phyloP scores from a whole-genome alignment of 1,139 yeast species.

The Geotrichum klebahnii region DNA sequence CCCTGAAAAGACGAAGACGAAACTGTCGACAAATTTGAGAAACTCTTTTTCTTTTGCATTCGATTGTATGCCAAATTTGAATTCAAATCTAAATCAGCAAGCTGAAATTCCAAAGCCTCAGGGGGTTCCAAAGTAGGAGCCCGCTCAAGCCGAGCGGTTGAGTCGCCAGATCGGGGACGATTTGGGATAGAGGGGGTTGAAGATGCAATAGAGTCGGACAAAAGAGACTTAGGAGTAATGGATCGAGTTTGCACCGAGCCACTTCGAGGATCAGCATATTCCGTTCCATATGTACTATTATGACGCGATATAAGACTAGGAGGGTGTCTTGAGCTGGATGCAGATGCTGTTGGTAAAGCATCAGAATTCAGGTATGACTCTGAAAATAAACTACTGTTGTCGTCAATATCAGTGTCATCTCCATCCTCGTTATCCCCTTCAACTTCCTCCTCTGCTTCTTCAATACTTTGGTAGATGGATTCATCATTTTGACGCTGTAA shows the following conservation, averaged over 20 bases:
- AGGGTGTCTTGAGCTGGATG: not conserved
- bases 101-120: slow-evolving; percentile 18
- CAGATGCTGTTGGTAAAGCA: slow-evolving; percentile 17
- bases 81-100: slow-evolving; percentile 30
- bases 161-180: not conserved
- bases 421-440: slow-evolving; percentile 19
- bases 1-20: slow-evolving; percentile 15
- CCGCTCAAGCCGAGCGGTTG: slow-evolving; percentile 2
- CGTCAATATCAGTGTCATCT: slow-evolving; percentile 23
- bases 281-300: slow-evolving; percentile 5
- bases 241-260: slow-evolving; percentile 3
- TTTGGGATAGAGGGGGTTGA: not conserved
- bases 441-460: slow-evolving; percentile 17
- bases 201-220: slow-evolving; percentile 12
- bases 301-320: slow-evolving; percentile 1
- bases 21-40: slow-evolving; percentile 14
- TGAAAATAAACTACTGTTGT: slow-evolving; percentile 25
- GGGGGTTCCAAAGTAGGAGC: slow-evolving; percentile 10
- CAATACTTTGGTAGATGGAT: slow-evolving; percentile 17
- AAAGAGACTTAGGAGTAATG: slow-evolving; percentile 17
- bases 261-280: slow-evolving; percentile 10
- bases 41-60: slow-evolving; percentile 17
- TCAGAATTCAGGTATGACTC: slow-evolving; percentile 30
- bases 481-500: slow-evolving; percentile 37
- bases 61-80: slow-evolving; percentile 1